Conservation (phyloP, 805 yeast species). For the Ogataea nakhonphanomensis region DNA sequence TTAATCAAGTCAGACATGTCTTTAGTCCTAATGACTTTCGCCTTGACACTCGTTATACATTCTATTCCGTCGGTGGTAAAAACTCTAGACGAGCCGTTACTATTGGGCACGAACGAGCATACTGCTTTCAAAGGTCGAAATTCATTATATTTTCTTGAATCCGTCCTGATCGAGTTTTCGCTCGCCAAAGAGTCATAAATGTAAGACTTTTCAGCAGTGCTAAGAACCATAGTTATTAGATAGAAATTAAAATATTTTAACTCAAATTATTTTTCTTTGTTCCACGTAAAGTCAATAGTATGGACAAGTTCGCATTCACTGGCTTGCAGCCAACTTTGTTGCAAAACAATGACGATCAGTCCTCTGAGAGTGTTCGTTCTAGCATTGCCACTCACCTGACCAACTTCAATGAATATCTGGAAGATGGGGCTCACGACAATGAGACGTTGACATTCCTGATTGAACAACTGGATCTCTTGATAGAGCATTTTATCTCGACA, state of each 20-base stretch:
- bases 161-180: constrained; percentile 65
- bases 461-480: constrained; percentile 24
- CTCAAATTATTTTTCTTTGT: not conserved
- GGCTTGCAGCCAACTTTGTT: constrained; percentile 17
- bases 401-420: constrained; percentile 12
- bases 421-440: constrained; percentile 6
- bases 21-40: constrained; percentile 59
- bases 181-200: constrained; percentile 72
- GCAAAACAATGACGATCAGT: constrained; percentile 14
- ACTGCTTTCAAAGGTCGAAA: constrained; percentile 85
- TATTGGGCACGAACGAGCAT: constrained; percentile 74
- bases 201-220: constrained; percentile 75
- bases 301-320: constrained; percentile 15
- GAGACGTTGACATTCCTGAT: constrained; percentile 22
- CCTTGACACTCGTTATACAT: constrained; percentile 86
- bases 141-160: constrained; percentile 70
- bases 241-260: constrained; percentile 1
- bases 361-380: constrained; percentile 12
- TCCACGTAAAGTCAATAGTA: constrained; percentile 12
- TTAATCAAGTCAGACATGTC: constrained; percentile 51
- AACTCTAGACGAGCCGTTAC: constrained; percentile 90
- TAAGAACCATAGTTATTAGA: constrained; percentile 51
- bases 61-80: constrained; percentile 88
- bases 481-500: constrained; percentile 20
- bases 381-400: constrained; percentile 19